These are phyloP conservation scores for Penicillium sp. DNA, from an alignment of 2,329 filamentous ascomycete genomes.

Conservation along the genomic window DNA sequence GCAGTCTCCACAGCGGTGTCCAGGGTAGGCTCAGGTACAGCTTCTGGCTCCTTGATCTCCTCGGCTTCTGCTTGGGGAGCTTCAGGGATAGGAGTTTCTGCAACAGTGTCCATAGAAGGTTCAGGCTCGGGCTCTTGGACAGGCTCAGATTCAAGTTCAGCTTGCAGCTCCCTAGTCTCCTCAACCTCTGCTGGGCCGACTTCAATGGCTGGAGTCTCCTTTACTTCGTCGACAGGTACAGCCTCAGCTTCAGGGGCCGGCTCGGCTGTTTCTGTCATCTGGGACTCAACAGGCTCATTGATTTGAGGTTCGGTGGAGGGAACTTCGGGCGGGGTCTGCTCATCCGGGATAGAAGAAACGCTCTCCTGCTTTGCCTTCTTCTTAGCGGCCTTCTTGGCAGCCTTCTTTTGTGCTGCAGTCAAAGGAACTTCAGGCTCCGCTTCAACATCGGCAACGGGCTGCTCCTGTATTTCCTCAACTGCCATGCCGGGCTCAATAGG, in stretches of 20 bases:
- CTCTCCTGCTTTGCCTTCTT: slow-evolving; percentile 22
- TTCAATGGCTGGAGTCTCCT: neutral
- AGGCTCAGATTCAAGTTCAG: neutral
- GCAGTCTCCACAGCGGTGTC: neutral
- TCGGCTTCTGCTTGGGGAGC: neutral
- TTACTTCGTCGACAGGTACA: neutral
- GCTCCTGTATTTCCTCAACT: neutral
- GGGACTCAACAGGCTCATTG: neutral
- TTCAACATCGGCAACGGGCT: slow-evolving; percentile 5
- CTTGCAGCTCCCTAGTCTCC: neutral
- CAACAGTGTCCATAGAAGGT: neutral
- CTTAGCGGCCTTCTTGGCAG: slow-evolving; percentile 39
- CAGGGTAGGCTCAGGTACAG: neutral
- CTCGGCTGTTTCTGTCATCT: neutral
- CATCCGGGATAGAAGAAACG: slow-evolving; percentile 11
- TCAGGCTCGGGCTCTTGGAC: neutral
- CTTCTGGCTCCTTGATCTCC: slow-evolving; percentile 1
- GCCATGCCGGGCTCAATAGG: neutral
- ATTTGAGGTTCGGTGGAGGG: neutral
- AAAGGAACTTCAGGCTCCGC: slow-evolving; percentile 15
- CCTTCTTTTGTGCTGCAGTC: slow-evolving; percentile 31
- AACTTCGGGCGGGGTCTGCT: slow-evolving; percentile 10
- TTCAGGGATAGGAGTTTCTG: neutral
- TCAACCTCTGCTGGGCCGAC: neutral
- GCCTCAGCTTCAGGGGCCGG: neutral